Conservation (phyloP, 257 asterid species). For the Plantago major region DNA sequence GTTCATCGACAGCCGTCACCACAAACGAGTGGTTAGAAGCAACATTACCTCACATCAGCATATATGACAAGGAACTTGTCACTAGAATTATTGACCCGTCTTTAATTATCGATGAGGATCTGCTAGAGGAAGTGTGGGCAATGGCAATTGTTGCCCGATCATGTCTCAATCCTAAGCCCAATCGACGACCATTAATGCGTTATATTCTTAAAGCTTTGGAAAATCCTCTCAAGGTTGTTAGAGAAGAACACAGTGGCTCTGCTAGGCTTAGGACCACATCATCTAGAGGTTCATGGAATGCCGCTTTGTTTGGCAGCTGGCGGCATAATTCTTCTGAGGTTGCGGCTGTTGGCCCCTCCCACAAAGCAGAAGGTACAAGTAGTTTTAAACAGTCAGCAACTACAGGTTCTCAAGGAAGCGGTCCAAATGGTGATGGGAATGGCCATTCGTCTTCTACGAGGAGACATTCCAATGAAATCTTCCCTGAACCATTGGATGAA, state of each 20-base stretch:
- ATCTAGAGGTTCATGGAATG: slow-evolving; percentile 51
- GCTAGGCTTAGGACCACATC: slow-evolving; percentile 48
- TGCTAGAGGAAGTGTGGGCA: slow-evolving; percentile 15
- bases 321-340: slow-evolving; percentile 45
- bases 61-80: slow-evolving; percentile 12
- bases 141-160: slow-evolving; percentile 18
- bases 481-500: slow-evolving; percentile 66
- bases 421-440: slow-evolving; percentile 42
- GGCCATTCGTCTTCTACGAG: slow-evolving; percentile 49
- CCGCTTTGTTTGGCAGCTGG: slow-evolving; percentile 50
- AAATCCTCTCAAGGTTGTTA: slow-evolving; percentile 14
- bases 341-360: slow-evolving; percentile 21
- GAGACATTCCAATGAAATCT: slow-evolving; percentile 64
- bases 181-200: slow-evolving; percentile 13
- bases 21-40: slow-evolving; percentile 19
- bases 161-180: slow-evolving; percentile 16
- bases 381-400: slow-evolving; percentile 30
- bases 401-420: slow-evolving; percentile 46
- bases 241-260: slow-evolving; percentile 28
- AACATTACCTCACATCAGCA: slow-evolving; percentile 11
- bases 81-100: slow-evolving; percentile 13
- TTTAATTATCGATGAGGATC: slow-evolving; percentile 14
- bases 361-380: slow-evolving; percentile 27
- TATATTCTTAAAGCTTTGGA: slow-evolving; percentile 15
- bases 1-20: slow-evolving; percentile 28